phyloP scores from a whole-genome alignment of 495 filamentous ascomycete species.

The Evansstolkia leycettana region DNA sequence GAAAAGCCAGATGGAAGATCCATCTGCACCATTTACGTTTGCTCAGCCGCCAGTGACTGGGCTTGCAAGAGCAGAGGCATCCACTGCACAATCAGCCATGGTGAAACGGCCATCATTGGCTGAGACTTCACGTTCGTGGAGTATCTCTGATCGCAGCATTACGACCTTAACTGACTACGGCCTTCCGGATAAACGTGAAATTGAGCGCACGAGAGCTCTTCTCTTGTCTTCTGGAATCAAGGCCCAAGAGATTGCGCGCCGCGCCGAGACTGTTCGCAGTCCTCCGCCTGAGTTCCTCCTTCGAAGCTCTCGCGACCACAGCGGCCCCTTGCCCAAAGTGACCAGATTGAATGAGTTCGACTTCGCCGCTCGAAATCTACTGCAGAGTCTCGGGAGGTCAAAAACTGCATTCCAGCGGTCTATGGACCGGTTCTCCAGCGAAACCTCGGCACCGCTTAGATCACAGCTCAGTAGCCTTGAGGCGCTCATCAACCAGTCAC shows the following conservation, averaged over 20 bases:
- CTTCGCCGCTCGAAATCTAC: slow-evolving; percentile 52
- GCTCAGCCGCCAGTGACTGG: slow-evolving; percentile 33
- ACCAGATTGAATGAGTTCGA: slow-evolving; percentile 52
- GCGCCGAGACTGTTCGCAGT: slow-evolving; percentile 39
- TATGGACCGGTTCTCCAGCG: slow-evolving; percentile 37
- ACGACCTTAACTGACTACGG: slow-evolving; percentile 21
- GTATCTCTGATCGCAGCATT: slow-evolving; percentile 50
- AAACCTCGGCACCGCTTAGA: slow-evolving; percentile 31
- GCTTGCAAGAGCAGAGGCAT: slow-evolving; percentile 31
- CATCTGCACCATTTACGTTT: slow-evolving; percentile 19
- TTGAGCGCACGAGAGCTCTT: slow-evolving; percentile 60
- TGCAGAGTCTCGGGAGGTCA: slow-evolving; percentile 40
- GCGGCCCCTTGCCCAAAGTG: slow-evolving; percentile 31
- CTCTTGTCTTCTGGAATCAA: slow-evolving; percentile 77
- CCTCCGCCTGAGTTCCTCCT: slow-evolving; percentile 30
- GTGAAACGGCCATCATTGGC: slow-evolving; percentile 13
- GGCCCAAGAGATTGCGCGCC: slow-evolving; percentile 61
- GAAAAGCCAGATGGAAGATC: slow-evolving; percentile 17
- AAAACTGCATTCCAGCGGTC: slow-evolving; percentile 41
- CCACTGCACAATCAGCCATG: slow-evolving; percentile 12
- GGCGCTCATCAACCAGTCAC: slow-evolving; percentile 35
- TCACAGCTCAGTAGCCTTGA: slow-evolving; percentile 37
- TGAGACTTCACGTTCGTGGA: slow-evolving; percentile 39
- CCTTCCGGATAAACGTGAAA: slow-evolving; percentile 44
- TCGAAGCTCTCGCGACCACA: slow-evolving; percentile 13